A percentile compares a stretch with the other conserved stretches of the same genome.
phyloP scores from a whole-genome alignment of 345 rosid species.

The Brassica incana region DNA sequence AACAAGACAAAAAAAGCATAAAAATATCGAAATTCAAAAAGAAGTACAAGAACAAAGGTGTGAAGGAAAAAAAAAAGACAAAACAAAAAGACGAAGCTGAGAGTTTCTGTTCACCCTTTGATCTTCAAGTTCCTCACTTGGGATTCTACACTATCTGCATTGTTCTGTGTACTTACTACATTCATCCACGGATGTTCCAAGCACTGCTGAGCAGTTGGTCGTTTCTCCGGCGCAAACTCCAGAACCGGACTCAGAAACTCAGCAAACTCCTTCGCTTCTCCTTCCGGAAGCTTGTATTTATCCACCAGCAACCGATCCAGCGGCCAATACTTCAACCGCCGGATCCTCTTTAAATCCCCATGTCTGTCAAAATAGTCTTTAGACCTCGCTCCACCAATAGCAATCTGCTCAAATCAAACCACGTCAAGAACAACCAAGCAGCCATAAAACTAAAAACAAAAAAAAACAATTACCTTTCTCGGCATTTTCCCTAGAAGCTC shows the following conservation, averaged over 20 bases:
- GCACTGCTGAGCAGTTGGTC: conserved; percentile 90
- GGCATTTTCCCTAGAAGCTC: conserved; percentile 99
- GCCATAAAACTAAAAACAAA: no score
- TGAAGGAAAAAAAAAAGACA: not conserved
- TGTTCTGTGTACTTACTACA: conserved; percentile 35
- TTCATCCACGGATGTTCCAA: conserved; percentile 94
- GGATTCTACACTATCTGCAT: conserved; percentile 28
- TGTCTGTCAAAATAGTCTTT: conserved; percentile 92
- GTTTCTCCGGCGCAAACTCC: conserved; percentile 91
- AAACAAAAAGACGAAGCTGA: not conserved
- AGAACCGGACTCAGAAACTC: conserved; percentile 77
- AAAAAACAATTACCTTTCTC: conserved; percentile 57
- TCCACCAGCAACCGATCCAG: conserved; percentile 77
- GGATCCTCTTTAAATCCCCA: conserved; percentile 90
- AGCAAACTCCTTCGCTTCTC: conserved; percentile 74
- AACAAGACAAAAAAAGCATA: not conserved
- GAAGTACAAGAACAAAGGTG: not conserved
- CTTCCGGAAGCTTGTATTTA: conserved; percentile 64
- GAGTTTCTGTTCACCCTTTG: conserved; percentile 31
- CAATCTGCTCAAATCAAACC: conserved; percentile 59
- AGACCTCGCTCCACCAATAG: conserved; percentile 82
- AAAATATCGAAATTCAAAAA: conserved; percentile 6
- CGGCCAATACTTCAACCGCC: conserved; percentile 80
- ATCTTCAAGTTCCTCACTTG: conserved; percentile 37
- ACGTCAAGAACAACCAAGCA: no score